Base-by-base conservation (phyloP, 2,329 filamentous ascomycete genomes). In the Reticulascus tulasneorum region DNA sequence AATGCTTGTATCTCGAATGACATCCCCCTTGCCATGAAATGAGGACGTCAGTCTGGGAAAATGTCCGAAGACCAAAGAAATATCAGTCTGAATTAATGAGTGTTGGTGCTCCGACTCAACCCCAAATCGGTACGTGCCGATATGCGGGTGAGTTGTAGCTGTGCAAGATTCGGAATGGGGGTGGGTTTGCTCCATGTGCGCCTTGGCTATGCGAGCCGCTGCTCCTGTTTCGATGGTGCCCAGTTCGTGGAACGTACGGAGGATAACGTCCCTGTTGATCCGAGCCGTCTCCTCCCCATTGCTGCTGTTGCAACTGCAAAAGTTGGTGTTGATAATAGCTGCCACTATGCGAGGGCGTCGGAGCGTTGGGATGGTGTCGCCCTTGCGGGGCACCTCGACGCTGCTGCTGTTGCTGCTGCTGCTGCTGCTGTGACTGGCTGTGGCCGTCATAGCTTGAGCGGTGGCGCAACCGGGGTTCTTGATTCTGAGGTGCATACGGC, bases 81-180 rank as follows among this genome's bases (percentile, higher is more conserved):
- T n/a, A n/a, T n/a, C n/a, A n/a, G n/a, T n/a, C n/a, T n/a, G n/a
- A n/a, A n/a, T n/a, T n/a, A n/a, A n/a, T n/a, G 16, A 23, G 23
- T 11, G 6, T n/a, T 6, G 30, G 22, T 25, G n/a, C 6, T 22
- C 23, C 9, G 9, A 15, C 25, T 58, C 44, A 75, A n/a, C 70
- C 66, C 72, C 73, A 77, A n/a, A 77, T 75, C 0, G 73, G 74
- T 4, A 61, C 66, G 23, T 70, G 64, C 19, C 64, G 64, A 47
- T 79, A 78, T 6, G 74, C 71, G 6, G 74, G 73, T 5, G 74
- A 75, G 49, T 77, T 75, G 47, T 78, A 77, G 54, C 73, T 77
- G 54, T 78, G 75, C 8, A 77, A 56, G 9, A 77, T 61, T 2
- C 73, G 69, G 41, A 71, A 77, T 8, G 69, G 71, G 10, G 55